A percentile compares a stretch with the other conserved stretches of the same genome.
These are phyloP conservation scores for Irpex rosettiformis DNA, from an alignment of 1,284 basidiomycete genomes.

Conservation along the genomic window DNA sequence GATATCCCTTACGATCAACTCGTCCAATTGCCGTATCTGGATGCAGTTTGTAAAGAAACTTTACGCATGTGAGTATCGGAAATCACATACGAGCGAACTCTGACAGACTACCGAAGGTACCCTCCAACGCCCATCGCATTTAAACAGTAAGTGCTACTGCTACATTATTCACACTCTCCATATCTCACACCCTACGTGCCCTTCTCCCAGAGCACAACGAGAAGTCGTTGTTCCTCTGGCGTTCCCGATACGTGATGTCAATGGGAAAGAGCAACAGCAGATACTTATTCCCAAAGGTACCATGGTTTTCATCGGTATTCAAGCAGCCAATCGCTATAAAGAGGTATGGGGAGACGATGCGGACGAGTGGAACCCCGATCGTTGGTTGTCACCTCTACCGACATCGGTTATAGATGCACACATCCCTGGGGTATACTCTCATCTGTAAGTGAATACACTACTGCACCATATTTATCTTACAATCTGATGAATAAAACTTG, in stretches of 20 bases:
- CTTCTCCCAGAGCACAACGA: neutral
- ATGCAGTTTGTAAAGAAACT: slow-evolving; percentile 15
- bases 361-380: slow-evolving; percentile 41
- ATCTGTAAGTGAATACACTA: no score
- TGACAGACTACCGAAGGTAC: neutral
- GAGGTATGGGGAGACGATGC: slow-evolving; percentile 56
- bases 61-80: slow-evolving; percentile 11
- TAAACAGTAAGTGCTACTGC: slow-evolving; percentile 1
- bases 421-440: slow-evolving; percentile 25
- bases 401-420: slow-evolving; percentile 15
- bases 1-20: slow-evolving; percentile 13
- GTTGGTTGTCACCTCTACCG: slow-evolving; percentile 25
- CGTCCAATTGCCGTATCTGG: slow-evolving; percentile 11
- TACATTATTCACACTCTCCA: neutral
- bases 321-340: slow-evolving; percentile 40
- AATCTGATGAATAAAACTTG: neutral
- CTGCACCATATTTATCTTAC: neutral
- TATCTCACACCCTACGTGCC: neutral
- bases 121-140: slow-evolving; percentile 1
- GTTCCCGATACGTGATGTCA: slow-evolving; percentile 18
- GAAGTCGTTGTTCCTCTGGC: slow-evolving; percentile 11
- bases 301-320: slow-evolving; percentile 42
- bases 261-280: slow-evolving; percentile 33
- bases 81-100: neutral
- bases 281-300: slow-evolving; percentile 45